Evolutionary conservation across 1,139 yeast species (phyloP).

Genomic region (Debaryomyces subglobosus): DNA sequence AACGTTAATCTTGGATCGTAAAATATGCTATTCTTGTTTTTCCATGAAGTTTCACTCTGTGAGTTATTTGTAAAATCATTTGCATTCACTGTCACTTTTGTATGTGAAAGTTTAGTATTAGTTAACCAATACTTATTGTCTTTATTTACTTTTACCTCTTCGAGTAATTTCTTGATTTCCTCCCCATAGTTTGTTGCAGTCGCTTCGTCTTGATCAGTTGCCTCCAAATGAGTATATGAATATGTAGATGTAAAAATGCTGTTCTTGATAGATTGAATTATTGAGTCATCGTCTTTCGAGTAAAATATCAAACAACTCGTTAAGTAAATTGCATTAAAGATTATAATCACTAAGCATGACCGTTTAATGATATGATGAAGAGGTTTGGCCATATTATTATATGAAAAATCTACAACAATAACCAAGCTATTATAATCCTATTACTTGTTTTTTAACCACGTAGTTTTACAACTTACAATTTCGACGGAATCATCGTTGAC

Average conservation of each 20-base stretch:
- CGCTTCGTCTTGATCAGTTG: not conserved
- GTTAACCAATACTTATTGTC: conserved; percentile 26
- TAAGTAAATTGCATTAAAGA: conserved; percentile 13
- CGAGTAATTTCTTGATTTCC: conserved; percentile 18
- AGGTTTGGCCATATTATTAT: not conserved
- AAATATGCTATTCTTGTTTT: conserved; percentile 23
- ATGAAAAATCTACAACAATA: not conserved
- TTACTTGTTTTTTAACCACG: not conserved
- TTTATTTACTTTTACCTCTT: conserved; percentile 21
- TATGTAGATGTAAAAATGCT: not conserved
- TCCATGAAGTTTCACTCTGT: conserved; percentile 18
- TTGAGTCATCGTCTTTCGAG: conserved; percentile 7
- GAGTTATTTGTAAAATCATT: conserved; percentile 17
- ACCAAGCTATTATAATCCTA: not conserved
- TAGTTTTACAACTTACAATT: not conserved
- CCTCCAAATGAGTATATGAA: conserved; percentile 3
- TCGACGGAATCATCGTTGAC: not conserved
- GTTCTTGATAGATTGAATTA: conserved; percentile 8
- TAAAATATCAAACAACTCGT: conserved; percentile 14
- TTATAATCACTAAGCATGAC: conserved; percentile 7
- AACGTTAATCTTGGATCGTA: conserved; percentile 46
- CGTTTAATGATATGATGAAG: conserved; percentile 5
- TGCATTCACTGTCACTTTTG: conserved; percentile 21
- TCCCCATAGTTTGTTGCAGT: conserved; percentile 13
- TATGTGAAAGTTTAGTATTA: conserved; percentile 24